phyloP scores from a whole-genome alignment of 2,329 filamentous ascomycete genomes.

The Calonectria fujianensis region DNA sequence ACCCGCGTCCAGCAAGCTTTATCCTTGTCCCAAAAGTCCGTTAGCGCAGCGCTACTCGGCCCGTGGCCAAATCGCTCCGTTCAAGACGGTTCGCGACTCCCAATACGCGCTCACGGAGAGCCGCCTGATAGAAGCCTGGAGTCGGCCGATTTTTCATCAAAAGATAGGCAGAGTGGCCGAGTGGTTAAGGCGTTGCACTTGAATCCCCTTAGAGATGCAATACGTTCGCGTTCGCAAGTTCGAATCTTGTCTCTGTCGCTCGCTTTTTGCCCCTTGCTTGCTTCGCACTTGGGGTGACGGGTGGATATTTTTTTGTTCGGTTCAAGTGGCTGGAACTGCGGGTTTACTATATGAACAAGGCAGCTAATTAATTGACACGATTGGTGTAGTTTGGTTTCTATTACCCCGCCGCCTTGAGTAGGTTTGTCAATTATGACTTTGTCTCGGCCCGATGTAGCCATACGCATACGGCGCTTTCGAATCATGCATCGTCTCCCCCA shows the following conservation, averaged over 20 bases:
- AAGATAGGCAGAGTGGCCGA: not conserved
- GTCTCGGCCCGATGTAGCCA: not conserved
- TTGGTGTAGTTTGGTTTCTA: not conserved
- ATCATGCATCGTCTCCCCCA: not conserved
- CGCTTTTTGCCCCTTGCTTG: not conserved
- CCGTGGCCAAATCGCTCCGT: not conserved
- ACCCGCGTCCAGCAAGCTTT: not conserved
- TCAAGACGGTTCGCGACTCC: not conserved
- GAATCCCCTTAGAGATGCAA: not conserved
- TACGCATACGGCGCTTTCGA: not conserved
- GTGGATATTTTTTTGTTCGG: not conserved
- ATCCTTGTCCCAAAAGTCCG: not conserved
- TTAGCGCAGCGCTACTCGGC: not conserved
- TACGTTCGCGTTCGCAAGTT: constrained; percentile 5
- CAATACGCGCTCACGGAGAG: not conserved
- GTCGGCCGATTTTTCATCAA: not conserved
- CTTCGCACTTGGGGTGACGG: not conserved
- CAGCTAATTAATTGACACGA: not conserved
- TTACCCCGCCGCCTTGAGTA: not conserved
- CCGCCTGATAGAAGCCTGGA: not conserved
- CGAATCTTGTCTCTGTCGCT: not conserved
- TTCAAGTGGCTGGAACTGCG: not conserved
- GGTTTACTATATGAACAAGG: not conserved
- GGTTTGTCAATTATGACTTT: no score
- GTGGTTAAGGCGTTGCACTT: constrained; percentile 5